A percentile compares a stretch with the other conserved stretches of the same genome.
phyloP scores from a whole-genome alignment of 306 rosid genomes.

The Medicago arabica region DNA sequence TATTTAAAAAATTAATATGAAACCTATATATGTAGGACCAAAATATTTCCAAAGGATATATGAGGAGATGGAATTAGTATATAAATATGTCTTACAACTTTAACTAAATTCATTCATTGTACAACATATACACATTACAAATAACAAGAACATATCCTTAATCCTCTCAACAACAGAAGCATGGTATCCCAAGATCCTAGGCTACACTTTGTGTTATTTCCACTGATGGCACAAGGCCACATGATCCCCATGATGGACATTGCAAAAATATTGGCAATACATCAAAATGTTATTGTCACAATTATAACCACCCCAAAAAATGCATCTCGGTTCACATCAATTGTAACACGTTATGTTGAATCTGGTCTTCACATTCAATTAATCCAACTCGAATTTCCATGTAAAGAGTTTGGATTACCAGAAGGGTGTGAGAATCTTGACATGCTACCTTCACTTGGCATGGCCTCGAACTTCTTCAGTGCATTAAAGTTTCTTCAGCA shows the following conservation, averaged over 20 bases:
- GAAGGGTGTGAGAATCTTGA: slow-evolving; percentile 74
- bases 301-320: slow-evolving; percentile 72
- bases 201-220: slow-evolving; percentile 69
- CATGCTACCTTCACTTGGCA: slow-evolving; percentile 52
- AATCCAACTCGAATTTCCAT: slow-evolving; percentile 61
- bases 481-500: slow-evolving; percentile 42
- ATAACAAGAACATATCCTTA: slow-evolving; percentile 1
- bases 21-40: too few species aligned
- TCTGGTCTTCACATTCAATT: slow-evolving; percentile 48
- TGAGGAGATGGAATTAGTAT: neutral
- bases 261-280: slow-evolving; percentile 60
- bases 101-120: neutral
- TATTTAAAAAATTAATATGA: too few species aligned
- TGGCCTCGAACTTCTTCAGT: slow-evolving; percentile 17
- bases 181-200: slow-evolving; percentile 48
- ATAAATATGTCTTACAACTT: neutral
- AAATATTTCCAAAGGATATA: too few species aligned
- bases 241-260: slow-evolving; percentile 89
- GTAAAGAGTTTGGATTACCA: slow-evolving; percentile 63
- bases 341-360: slow-evolving; percentile 43
- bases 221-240: slow-evolving; percentile 90
- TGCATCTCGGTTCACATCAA: slow-evolving; percentile 62
- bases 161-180: neutral
- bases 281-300: slow-evolving; percentile 51
- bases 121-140: neutral